A percentile compares a stretch with the other conserved stretches of the same genome.
Evolutionary conservation across 2,329 filamentous ascomycete species (phyloP).

Genomic region (Thermomyces lanuginosus): DNA sequence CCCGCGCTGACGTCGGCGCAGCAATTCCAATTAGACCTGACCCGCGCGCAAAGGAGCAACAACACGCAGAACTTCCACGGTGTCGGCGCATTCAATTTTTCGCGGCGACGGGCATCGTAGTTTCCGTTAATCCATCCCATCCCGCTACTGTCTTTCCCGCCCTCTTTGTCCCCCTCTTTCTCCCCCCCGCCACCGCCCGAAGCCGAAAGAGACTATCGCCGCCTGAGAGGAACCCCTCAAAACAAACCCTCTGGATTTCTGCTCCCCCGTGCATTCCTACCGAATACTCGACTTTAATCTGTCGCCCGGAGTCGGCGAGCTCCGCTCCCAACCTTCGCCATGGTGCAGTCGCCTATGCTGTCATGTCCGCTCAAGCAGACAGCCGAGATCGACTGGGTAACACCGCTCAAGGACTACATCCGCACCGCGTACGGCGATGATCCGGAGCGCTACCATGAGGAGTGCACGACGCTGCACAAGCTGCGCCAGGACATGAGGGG

Average conservation of each 20-base stretch:
- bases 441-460: slow-evolving; percentile 85
- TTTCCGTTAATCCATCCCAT: background rate
- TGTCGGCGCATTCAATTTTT: too few species aligned
- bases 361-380: slow-evolving; percentile 83
- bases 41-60: too few species aligned
- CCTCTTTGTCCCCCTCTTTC: background rate
- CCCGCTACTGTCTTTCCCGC: background rate
- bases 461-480: slow-evolving; percentile 86
- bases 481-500: slow-evolving; percentile 97
- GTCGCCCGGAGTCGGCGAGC: too few species aligned
- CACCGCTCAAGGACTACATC: slow-evolving; percentile 84
- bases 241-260: too few species aligned
- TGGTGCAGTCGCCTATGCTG: slow-evolving; percentile 87
- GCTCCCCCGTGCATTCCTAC: too few species aligned
- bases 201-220: background rate
- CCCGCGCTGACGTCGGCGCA: too few species aligned
- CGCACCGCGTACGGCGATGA: slow-evolving; percentile 89
- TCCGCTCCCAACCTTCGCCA: slow-evolving; percentile 29
- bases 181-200: background rate
- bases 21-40: too few species aligned
- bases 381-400: slow-evolving; percentile 96
- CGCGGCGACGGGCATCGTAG: too few species aligned
- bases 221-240: slow-evolving; percentile 1
- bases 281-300: too few species aligned
- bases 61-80: too few species aligned